These are phyloP conservation scores for Collybia mongolica DNA, from an alignment of 768 basidiomycete genomes.

Conservation along the genomic window DNA sequence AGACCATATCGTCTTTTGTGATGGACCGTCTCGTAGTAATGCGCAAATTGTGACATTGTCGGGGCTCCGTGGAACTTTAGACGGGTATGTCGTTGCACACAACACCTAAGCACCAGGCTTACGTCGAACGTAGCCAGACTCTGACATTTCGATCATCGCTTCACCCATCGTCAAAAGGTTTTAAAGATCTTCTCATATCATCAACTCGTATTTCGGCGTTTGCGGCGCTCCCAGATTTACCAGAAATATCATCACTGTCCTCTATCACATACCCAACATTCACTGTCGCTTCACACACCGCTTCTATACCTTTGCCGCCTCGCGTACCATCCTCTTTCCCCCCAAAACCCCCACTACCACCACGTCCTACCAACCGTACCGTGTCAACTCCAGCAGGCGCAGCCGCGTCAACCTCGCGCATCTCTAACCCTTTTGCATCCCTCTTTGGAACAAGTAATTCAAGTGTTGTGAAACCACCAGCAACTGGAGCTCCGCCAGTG, in stretches of 20 bases:
- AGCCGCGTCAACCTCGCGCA: slow-evolving; percentile 36
- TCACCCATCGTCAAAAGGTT: slow-evolving; percentile 38
- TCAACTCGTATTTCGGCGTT: slow-evolving; percentile 29
- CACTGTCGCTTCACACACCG: slow-evolving; percentile 37
- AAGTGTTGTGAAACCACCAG: slow-evolving; percentile 11
- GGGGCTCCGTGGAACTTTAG: slow-evolving; percentile 73
- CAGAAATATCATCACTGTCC: slow-evolving; percentile 28
- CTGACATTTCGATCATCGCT: slow-evolving; percentile 44
- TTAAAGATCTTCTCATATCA: slow-evolving; percentile 36
- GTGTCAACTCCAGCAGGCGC: slow-evolving; percentile 14
- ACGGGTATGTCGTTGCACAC: slow-evolving; percentile 44
- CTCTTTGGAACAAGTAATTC: slow-evolving; percentile 56
- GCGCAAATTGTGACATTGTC: slow-evolving; percentile 74
- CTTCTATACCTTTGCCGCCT: slow-evolving; percentile 50
- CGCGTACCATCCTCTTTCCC: slow-evolving; percentile 28
- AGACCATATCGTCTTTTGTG: slow-evolving; percentile 78
- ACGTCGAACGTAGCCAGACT: slow-evolving; percentile 27
- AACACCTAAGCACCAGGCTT: neutral
- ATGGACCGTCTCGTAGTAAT: slow-evolving; percentile 43
- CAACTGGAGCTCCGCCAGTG: slow-evolving; percentile 19
- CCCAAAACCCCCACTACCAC: slow-evolving; percentile 38
- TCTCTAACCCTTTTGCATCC: slow-evolving; percentile 76
- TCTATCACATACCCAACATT: slow-evolving; percentile 48
- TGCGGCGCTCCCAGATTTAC: slow-evolving; percentile 53
- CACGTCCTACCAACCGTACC: slow-evolving; percentile 30